Evolutionary conservation across 2,329 filamentous ascomycete genomes (phyloP).

Genomic region (Bipolaris sorokiniana): DNA sequence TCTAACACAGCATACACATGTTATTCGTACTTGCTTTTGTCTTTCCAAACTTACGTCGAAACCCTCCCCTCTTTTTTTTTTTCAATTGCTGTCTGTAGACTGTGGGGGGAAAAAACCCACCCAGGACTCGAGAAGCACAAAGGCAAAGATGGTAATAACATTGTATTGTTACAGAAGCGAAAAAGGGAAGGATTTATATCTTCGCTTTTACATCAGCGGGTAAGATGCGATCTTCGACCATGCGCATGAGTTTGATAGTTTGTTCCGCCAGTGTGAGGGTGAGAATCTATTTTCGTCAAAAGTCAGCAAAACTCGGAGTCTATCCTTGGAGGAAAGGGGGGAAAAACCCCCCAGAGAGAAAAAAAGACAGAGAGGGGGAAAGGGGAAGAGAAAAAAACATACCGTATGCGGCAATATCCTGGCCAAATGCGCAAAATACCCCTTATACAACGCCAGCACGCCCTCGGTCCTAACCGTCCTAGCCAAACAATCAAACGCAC

Average conservation of each 20-base stretch:
- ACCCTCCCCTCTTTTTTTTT: too few relatives aligned
- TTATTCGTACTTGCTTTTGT: too few relatives aligned
- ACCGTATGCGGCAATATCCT: conserved; percentile 92
- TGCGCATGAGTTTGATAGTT: conserved; percentile 89
- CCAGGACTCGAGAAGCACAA: too few relatives aligned
- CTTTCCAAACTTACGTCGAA: too few relatives aligned
- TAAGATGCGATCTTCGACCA: conserved; percentile 69
- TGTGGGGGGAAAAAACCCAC: too few relatives aligned
- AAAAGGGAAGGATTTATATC: conserved; percentile 28
- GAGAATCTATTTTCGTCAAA: conserved; percentile 65
- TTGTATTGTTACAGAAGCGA: too few relatives aligned
- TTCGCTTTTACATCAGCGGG: conserved; percentile 55
- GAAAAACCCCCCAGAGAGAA: background rate
- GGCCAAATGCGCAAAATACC: conserved; percentile 92
- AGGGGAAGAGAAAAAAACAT: conserved; percentile 31
- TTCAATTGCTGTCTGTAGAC: too few relatives aligned
- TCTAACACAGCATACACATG: too few relatives aligned
- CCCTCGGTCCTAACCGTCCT: conserved; percentile 94
- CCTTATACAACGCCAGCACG: conserved; percentile 93
- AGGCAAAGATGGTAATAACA: too few relatives aligned
- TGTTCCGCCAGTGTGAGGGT: conserved; percentile 94
- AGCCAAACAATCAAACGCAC: conserved; percentile 87
- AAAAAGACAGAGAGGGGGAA: background rate
- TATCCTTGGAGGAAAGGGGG: too few relatives aligned
- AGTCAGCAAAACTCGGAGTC: too few relatives aligned